Evolutionary conservation across 768 basidiomycete genomes (phyloP), one percentile per base, ranked within the genome.

Genomic region (Mycena albidolilacea): DNA sequence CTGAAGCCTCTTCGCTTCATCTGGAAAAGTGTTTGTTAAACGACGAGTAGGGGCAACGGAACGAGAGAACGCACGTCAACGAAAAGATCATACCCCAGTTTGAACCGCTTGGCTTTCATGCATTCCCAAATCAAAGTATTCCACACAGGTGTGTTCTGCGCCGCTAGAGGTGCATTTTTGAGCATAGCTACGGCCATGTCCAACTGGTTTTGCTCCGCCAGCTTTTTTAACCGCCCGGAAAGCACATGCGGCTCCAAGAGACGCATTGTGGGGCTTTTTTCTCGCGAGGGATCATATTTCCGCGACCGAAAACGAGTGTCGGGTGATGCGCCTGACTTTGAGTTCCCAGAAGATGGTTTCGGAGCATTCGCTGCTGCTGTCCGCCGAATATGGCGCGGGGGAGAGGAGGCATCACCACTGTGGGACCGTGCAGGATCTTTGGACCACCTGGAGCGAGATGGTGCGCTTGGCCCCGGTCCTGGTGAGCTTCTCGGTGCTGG

Each of bases 1-100:
- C 86, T 86, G 78, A 95, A 92, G 1, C 93, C 93, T 55, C 95
- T 89, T 43, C 94, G 88, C 81, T 95, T 96, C 94, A 96, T 95
- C 95, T 96, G 72, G 60, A 60, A 43, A 15, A 63, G 66, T 64
- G 19, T 0, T 72, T 39, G 30, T 50, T 50, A 38, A 71, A 68
- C 46, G 55, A 43, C 50, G 43, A 75, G 37, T 39, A 59, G 64
- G 37, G 61, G 41, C 7, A n/a, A 58, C 23, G 64, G 64, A 30
- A 21, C 23, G 37, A 39, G 37, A 5, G n/a, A 44, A 79, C 84
- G 65, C 73, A 95, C 95, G 71, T 96, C 94, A 55, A 84, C 82
- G 79, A 88, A 96, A 41, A 96, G 82, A n/a, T 86, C 79, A 74
- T 91, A 93, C 0, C 88, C 89, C 41, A 93, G 81, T 46, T 90